phyloP scores from a whole-genome alignment of 2,329 filamentous ascomycete species.

The Colletotrichum cordylinicola region DNA sequence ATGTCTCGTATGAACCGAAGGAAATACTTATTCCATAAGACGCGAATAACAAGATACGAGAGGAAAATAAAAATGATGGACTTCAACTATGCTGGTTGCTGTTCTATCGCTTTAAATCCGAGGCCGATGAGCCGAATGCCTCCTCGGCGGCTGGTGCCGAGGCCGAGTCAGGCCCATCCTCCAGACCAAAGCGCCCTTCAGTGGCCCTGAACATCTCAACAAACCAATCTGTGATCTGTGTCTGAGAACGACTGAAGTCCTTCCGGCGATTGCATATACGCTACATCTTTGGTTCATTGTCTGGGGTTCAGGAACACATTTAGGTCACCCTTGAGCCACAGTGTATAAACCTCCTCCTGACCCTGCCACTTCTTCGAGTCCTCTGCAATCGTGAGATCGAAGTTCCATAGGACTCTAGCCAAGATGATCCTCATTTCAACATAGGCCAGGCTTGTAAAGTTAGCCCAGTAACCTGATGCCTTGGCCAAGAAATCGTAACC shows the following conservation, averaged over 20 bases:
- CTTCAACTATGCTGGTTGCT: neutral
- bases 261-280: neutral
- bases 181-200: neutral
- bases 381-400: slow-evolving; percentile 47
- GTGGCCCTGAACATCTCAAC: neutral
- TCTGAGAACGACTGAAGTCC: accelerated
- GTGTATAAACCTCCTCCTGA: slow-evolving; percentile 27
- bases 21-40: neutral
- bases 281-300: neutral
- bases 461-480: neutral
- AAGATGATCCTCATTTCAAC: neutral
- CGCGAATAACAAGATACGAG: neutral
- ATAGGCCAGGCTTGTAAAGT: neutral
- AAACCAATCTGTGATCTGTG: neutral
- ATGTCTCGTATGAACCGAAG: neutral
- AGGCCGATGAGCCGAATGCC: neutral
- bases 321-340: slow-evolving; percentile 33
- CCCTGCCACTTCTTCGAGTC: slow-evolving; percentile 40
- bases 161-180: neutral
- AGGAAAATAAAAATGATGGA: neutral
- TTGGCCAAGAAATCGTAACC: neutral
- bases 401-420: slow-evolving; percentile 41
- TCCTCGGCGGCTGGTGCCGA: neutral
- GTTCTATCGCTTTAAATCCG: neutral
- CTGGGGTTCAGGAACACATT: slow-evolving; percentile 28